A percentile compares a stretch with the other conserved stretches of the same genome.
phyloP scores from a whole-genome alignment of 306 rosid species.

The Malus sylvestris region DNA sequence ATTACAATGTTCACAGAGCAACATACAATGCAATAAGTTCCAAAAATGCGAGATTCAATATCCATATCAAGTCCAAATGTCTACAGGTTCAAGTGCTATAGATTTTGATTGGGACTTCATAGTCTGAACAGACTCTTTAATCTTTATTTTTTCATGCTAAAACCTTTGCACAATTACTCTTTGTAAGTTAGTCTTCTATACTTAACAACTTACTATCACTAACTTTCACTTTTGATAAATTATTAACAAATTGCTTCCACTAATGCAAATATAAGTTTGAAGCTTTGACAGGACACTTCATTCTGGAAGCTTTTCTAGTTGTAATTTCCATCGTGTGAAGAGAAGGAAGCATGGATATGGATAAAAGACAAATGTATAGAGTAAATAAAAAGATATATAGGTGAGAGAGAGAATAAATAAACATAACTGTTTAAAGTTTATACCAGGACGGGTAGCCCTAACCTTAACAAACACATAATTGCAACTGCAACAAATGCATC shows the following conservation, averaged over 20 bases:
- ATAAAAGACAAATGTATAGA: background rate
- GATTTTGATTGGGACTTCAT: background rate
- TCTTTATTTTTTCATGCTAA: background rate
- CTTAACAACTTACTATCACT: background rate
- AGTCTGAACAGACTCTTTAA: background rate
- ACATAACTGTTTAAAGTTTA: background rate
- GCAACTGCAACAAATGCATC: background rate
- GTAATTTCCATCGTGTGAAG: background rate
- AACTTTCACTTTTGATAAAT: background rate
- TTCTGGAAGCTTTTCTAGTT: background rate
- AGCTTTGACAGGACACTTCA: background rate
- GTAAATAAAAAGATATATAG: background rate
- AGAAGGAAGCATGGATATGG: background rate
- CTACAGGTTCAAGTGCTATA: background rate
- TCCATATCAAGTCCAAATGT: background rate
- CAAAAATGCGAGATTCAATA: background rate
- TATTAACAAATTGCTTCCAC: background rate
- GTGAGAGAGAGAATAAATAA: background rate
- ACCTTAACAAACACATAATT: background rate
- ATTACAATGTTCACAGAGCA: background rate
- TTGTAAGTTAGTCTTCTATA: background rate
- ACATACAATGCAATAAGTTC: background rate
- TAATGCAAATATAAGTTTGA: background rate
- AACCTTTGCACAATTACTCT: background rate
- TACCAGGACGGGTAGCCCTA: no score